Evolutionary conservation across 1,284 basidiomycete genomes (phyloP).

Genomic region (Papiliotrema terrestris): DNA sequence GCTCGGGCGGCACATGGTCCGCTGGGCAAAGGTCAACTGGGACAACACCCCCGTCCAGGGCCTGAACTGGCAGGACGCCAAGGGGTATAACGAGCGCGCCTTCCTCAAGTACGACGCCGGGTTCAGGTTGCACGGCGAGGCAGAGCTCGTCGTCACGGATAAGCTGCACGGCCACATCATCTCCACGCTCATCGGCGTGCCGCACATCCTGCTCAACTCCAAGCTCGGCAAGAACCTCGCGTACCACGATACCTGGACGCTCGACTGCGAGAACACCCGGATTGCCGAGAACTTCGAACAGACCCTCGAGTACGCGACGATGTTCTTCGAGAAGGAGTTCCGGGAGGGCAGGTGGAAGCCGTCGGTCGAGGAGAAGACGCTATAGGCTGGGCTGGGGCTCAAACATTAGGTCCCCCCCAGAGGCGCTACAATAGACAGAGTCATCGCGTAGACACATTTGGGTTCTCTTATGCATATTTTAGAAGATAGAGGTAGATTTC

Average conservation of each 20-base stretch:
- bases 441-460: too few relatives aligned
- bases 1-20: neutral
- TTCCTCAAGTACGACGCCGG: neutral
- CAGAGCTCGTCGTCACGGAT: slow-evolving; percentile 1
- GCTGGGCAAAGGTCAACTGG: neutral
- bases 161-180: neutral
- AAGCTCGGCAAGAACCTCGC: neutral
- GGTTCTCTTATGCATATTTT: too few relatives aligned
- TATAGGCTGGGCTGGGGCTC: too few relatives aligned
- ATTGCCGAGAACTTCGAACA: neutral
- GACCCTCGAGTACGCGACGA: neutral
- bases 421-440: too few relatives aligned
- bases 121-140: neutral
- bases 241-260: neutral
- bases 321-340: slow-evolving; percentile 1
- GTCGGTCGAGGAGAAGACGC: neutral
- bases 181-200: neutral
- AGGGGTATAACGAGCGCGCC: neutral
- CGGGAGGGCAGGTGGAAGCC: neutral
- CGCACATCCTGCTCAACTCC: neutral
- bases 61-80: neutral
- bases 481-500: too few relatives aligned
- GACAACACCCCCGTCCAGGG: neutral
- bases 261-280: neutral
- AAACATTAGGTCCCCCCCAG: too few relatives aligned